Evolutionary conservation across 1,284 basidiomycete species (phyloP).

Genomic region (Somion occarium): DNA sequence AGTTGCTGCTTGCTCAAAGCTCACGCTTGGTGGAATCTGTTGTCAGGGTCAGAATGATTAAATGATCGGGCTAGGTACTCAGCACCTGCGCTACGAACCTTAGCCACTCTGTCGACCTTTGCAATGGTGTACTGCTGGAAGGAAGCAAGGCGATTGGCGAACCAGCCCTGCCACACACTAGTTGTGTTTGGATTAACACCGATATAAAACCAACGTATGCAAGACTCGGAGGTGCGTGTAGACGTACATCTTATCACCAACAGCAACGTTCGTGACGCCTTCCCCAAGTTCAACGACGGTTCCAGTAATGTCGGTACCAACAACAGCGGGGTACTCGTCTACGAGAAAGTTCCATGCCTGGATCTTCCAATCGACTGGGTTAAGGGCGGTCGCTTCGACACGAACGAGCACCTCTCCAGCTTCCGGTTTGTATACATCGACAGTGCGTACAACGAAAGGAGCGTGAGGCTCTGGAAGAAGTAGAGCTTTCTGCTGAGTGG

Average conservation of each 20-base stretch:
- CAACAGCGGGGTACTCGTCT: constrained; percentile 36
- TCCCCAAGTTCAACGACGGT: constrained; percentile 49
- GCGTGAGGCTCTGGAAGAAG: constrained; percentile 19
- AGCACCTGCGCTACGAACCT: no score
- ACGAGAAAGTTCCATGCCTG: constrained; percentile 28
- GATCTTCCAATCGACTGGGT: constrained; percentile 37
- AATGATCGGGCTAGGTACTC: no score
- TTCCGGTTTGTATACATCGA: constrained; percentile 27
- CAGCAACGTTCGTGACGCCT: constrained; percentile 42
- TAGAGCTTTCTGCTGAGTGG: constrained; percentile 23
- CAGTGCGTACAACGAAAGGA: constrained; percentile 14
- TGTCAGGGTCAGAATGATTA: no score
- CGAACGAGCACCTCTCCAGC: constrained; percentile 37
- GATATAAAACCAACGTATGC: neutral
- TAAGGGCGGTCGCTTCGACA: constrained; percentile 36
- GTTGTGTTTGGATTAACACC: neutral
- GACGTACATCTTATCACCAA: constrained; percentile 56
- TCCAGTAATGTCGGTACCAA: constrained; percentile 58
- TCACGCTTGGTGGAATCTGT: constrained; percentile 39
- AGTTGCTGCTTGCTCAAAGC: constrained; percentile 38
- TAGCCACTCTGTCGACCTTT: constrained; percentile 36
- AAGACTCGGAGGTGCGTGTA: neutral
- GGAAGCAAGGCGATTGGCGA: constrained; percentile 32
- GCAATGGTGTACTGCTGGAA: constrained; percentile 48
- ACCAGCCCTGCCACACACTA: constrained; percentile 39